phyloP scores from a whole-genome alignment of 2,329 filamentous ascomycete species.

The Blastomyces percursus region DNA sequence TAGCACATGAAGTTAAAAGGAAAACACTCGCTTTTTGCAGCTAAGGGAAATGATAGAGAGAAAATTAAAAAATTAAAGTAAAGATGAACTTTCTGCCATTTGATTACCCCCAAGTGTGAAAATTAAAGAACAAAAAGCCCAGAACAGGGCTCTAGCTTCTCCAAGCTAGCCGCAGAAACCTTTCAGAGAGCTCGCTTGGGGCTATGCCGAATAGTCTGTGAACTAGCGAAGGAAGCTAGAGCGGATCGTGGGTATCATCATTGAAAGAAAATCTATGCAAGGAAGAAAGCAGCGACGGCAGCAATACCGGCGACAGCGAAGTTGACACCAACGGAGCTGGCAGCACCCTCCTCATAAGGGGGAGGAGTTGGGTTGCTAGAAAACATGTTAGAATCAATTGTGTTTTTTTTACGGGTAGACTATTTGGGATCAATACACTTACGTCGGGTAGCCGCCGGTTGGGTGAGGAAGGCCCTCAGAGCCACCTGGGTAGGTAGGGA shows the following conservation, averaged over 20 bases:
- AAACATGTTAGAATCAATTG: not conserved
- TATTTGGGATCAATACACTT: not conserved
- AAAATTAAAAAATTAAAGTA: not conserved
- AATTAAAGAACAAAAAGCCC: conserved; percentile 4
- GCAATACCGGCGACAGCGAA: conserved; percentile 22
- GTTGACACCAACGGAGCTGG: conserved; percentile 20
- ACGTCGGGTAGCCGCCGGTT: conserved; percentile 5
- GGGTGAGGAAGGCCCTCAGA: conserved; percentile 8
- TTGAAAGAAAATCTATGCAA: conserved; percentile 21
- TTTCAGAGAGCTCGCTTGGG: not conserved
- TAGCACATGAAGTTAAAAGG: not conserved
- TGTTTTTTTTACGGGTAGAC: not conserved
- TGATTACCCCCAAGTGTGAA: conserved; percentile 2
- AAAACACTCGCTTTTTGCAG: not conserved
- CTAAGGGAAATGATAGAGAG: not conserved
- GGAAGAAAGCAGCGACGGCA: conserved; percentile 21
- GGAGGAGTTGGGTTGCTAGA: conserved; percentile 9
- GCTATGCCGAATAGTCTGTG: not conserved
- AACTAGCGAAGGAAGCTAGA: not conserved
- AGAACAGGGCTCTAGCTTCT: not conserved
- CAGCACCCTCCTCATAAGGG: conserved; percentile 21
- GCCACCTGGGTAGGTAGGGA: conserved; percentile 7
- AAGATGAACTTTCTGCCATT: conserved; percentile 5
- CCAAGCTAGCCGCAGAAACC: not conserved
- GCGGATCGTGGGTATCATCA: conserved; percentile 15